Evolutionary conservation across 371 early-diverging fungal genomes (phyloP).

Genomic region (Rhizopus delemar): DNA sequence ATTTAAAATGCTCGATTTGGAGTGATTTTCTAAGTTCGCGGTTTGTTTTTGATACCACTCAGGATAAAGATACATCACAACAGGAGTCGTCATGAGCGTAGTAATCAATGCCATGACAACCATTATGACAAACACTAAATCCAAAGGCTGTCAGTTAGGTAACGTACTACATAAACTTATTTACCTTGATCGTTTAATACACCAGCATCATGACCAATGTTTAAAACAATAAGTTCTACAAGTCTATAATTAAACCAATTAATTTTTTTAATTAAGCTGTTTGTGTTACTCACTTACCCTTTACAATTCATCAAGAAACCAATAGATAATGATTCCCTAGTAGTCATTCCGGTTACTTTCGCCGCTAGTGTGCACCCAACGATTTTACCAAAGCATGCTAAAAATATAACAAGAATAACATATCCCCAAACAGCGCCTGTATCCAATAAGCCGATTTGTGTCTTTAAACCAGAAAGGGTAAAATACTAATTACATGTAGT

Average conservation of each 20-base stretch:
- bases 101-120: constrained; percentile 87
- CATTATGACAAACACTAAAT: constrained; percentile 81
- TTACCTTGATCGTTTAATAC: constrained; percentile 70
- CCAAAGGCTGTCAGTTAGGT: background rate
- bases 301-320: constrained; percentile 96
- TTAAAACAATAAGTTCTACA: constrained; percentile 92
- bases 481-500: constrained; percentile 64
- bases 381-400: constrained; percentile 87
- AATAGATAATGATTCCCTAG: constrained; percentile 84
- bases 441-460: constrained; percentile 76
- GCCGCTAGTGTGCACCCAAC: constrained; percentile 80
- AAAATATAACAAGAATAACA: constrained; percentile 71
- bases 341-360: constrained; percentile 63
- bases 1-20: background rate
- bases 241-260: constrained; percentile 41
- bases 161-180: no score
- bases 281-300: constrained; percentile 53
- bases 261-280: constrained; percentile 5
- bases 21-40: constrained; percentile 4
- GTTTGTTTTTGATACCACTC: constrained; percentile 51
- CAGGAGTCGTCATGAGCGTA: constrained; percentile 76
- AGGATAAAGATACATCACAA: constrained; percentile 62
- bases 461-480: constrained; percentile 89
- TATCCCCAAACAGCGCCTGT: constrained; percentile 77
- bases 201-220: constrained; percentile 84